Evolutionary conservation across 371 early-diverging fungal species (phyloP).

Genomic region (Zychaea mexicana): DNA sequence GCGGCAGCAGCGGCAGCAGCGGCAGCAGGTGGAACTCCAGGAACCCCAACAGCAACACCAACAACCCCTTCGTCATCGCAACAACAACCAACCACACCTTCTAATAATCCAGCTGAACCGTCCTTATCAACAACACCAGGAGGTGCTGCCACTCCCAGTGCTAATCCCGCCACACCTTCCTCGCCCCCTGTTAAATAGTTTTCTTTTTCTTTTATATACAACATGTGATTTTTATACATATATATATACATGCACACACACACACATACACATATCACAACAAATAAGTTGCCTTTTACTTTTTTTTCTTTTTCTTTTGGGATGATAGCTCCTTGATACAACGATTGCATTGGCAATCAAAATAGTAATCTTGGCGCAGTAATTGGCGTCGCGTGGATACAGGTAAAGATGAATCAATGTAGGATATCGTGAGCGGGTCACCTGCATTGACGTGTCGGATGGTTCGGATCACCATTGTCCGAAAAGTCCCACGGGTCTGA

Average conservation of each 20-base stretch:
- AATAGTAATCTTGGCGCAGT: slow-evolving; percentile 51
- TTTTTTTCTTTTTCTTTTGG: slow-evolving; percentile 1
- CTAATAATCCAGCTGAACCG: background rate
- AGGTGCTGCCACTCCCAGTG: background rate
- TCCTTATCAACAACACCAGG: no score
- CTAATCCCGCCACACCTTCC: background rate
- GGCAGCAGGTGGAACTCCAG: background rate
- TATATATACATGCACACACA: no score
- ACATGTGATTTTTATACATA: background rate
- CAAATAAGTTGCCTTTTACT: no score
- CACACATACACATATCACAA: no score
- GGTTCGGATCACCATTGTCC: slow-evolving; percentile 38
- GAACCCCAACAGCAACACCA: background rate
- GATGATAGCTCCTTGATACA: slow-evolving; percentile 33
- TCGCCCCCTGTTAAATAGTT: background rate
- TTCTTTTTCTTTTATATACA: background rate
- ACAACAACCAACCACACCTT: background rate
- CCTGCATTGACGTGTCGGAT: slow-evolving; percentile 24
- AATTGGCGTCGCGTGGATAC: slow-evolving; percentile 36
- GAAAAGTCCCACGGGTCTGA: slow-evolving; percentile 24
- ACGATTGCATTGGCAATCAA: slow-evolving; percentile 48
- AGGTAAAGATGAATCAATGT: slow-evolving; percentile 52
- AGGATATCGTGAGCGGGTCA: slow-evolving; percentile 52
- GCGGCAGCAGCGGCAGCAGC: slow-evolving; percentile 8
- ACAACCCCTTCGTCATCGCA: background rate